Conservation (phyloP, 257 asterid species). For the Datura wrightii region DNA sequence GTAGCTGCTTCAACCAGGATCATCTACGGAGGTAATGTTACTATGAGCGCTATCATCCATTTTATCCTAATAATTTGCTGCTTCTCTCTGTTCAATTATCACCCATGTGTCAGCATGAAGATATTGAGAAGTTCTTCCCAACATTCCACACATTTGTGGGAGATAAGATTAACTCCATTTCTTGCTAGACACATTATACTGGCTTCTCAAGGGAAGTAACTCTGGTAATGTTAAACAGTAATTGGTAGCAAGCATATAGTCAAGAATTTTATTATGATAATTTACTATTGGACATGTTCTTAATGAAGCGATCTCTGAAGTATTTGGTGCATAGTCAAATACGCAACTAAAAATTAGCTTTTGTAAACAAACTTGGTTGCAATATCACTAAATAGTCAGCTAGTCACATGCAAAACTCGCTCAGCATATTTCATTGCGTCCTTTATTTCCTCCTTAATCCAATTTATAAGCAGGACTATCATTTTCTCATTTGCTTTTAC, state of each 20-base stretch:
- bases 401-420: neutral
- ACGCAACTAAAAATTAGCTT: neutral
- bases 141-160: neutral
- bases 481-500: neutral
- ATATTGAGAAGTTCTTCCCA: neutral
- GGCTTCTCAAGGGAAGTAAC: neutral
- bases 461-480: neutral
- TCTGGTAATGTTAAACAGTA: neutral
- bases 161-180: neutral
- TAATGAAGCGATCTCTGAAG: neutral
- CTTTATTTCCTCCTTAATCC: neutral
- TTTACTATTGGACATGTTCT: neutral
- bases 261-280: neutral
- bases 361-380: constrained; percentile 10
- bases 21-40: constrained; percentile 83
- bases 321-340: constrained; percentile 2
- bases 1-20: constrained; percentile 92
- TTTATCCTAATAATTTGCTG: neutral
- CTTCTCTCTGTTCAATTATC: neutral
- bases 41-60: neutral
- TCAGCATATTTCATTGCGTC: neutral
- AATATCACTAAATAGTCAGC: neutral
- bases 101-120: neutral
- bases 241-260: neutral
- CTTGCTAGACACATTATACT: neutral